Conservation (phyloP, 352 stramenopile species). For the Globisporangium paroecandrum region DNA sequence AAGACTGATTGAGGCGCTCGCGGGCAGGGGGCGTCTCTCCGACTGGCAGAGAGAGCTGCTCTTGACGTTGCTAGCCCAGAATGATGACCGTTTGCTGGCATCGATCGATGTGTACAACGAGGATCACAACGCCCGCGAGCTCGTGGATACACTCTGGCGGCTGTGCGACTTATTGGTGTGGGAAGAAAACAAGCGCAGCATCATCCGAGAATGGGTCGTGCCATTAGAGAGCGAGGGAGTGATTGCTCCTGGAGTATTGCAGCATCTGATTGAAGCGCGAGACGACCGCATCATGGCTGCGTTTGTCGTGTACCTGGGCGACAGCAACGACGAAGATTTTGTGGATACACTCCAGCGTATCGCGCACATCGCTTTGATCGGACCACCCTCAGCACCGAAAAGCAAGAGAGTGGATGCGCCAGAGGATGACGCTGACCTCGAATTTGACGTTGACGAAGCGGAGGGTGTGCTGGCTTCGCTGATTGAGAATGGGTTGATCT, state of each 20-base stretch:
- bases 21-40: conserved; percentile 31
- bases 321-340: conserved; percentile 65
- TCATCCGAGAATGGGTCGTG: conserved; percentile 53
- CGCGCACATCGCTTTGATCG: conserved; percentile 30
- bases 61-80: conserved; percentile 35
- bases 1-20: conserved; percentile 35
- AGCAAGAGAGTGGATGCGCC: neutral
- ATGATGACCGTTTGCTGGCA: conserved; percentile 49
- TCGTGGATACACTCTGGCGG: conserved; percentile 54
- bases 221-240: conserved; percentile 36
- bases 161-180: conserved; percentile 65
- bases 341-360: conserved; percentile 54
- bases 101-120: conserved; percentile 56
- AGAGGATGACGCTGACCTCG: conserved; percentile 18
- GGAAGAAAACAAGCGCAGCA: conserved; percentile 44
- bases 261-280: conserved; percentile 38
- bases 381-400: neutral
- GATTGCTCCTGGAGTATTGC: conserved; percentile 32
- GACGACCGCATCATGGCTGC: conserved; percentile 69
- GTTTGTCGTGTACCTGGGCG: conserved; percentile 60
- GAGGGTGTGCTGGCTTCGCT: conserved; percentile 30
- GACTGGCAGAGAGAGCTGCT: conserved; percentile 63
- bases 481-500: conserved; percentile 25
- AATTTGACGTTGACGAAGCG: conserved; percentile 16
- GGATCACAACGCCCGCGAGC: conserved; percentile 37